Conservation (phyloP, 768 basidiomycete species). For the Auricularia sp. region DNA sequence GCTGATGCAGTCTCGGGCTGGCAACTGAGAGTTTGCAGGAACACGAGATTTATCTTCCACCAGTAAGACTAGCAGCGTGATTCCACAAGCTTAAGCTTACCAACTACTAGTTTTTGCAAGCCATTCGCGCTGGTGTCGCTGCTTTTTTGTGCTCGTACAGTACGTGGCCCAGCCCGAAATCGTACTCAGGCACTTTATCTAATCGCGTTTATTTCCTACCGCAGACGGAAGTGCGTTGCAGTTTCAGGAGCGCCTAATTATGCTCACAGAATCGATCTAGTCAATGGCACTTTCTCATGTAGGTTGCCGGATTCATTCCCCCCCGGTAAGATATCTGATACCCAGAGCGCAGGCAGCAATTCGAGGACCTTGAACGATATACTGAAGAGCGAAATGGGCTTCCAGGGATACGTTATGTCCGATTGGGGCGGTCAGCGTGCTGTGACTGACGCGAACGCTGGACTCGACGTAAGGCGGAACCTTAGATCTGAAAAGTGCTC, state of each 20-base stretch:
- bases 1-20: too few relatives aligned
- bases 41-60: slow-evolving; percentile 49
- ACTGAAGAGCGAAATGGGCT: slow-evolving; percentile 16
- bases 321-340: background rate
- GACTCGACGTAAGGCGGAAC: slow-evolving; percentile 43
- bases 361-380: slow-evolving; percentile 12
- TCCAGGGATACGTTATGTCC: slow-evolving; percentile 13
- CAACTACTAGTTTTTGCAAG: slow-evolving; percentile 28
- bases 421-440: slow-evolving; percentile 64
- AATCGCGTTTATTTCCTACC: too few relatives aligned
- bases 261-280: background rate
- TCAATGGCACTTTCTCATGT: slow-evolving; percentile 13
- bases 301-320: background rate
- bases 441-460: slow-evolving; percentile 44
- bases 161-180: slow-evolving; percentile 12
- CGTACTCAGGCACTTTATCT: too few relatives aligned
- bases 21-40: slow-evolving; percentile 9
- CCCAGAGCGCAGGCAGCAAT: slow-evolving; percentile 3
- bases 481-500: background rate
- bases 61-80: slow-evolving; percentile 21
- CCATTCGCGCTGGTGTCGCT: slow-evolving; percentile 57
- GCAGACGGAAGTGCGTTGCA: too few relatives aligned
- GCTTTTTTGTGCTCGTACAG: slow-evolving; percentile 61
- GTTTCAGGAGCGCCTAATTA: too few relatives aligned
- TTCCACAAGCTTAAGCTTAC: too few relatives aligned